These are phyloP conservation scores for Austroboletus olivaceoglutinosus DNA, from an alignment of 1,284 basidiomycete genomes.

Conservation along the genomic window DNA sequence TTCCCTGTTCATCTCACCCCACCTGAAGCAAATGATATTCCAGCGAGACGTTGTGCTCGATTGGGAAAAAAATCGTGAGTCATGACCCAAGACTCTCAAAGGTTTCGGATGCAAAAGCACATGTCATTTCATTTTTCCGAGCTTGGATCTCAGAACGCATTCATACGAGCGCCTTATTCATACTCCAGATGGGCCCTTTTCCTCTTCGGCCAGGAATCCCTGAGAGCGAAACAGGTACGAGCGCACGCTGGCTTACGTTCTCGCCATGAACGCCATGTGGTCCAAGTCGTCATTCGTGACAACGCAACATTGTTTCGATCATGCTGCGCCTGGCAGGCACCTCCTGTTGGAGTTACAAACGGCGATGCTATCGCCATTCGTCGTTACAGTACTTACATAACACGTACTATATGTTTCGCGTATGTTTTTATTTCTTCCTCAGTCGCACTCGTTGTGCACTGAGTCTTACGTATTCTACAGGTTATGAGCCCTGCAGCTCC, in stretches of 20 bases:
- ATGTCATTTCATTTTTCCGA: not conserved
- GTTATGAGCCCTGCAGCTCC: not conserved
- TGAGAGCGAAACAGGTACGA: not conserved
- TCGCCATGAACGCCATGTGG: not conserved
- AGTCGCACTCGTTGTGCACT: too few species aligned
- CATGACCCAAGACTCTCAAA: not conserved
- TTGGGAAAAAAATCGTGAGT: too few species aligned
- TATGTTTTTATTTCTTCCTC: too few species aligned
- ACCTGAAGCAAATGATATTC: not conserved
- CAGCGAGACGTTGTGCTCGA: not conserved
- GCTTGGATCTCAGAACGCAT: not conserved
- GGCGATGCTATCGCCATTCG: too few species aligned
- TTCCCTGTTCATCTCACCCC: not conserved
- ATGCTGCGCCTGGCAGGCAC: not conserved
- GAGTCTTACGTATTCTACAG: too few species aligned
- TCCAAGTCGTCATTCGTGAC: not conserved
- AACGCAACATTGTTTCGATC: not conserved
- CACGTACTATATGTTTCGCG: too few species aligned
- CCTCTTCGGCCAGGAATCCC: not conserved
- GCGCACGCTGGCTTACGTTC: not conserved
- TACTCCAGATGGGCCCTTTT: not conserved
- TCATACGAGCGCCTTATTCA: not conserved
- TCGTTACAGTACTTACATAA: too few species aligned
- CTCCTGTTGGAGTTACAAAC: too few species aligned
- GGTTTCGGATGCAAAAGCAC: not conserved